Conservation (phyloP, 495 filamentous ascomycete genomes). For the Margaritispora aquatica region DNA sequence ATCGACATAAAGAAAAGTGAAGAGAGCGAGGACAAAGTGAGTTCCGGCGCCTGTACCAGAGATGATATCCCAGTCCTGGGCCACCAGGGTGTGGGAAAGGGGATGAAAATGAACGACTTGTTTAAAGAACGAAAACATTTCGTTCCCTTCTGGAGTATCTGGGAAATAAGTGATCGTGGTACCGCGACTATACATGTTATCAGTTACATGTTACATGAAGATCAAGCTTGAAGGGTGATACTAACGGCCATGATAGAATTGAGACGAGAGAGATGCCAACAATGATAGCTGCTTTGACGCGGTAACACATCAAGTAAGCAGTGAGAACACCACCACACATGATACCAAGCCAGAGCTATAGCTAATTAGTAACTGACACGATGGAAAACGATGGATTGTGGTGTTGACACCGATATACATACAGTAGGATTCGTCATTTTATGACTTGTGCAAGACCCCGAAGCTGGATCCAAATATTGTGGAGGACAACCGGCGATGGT, state of each 20-base stretch:
- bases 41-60: constrained; percentile 44
- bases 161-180: constrained; percentile 78
- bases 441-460: constrained; percentile 31
- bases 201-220: neutral
- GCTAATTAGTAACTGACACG: neutral
- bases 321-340: constrained; percentile 71
- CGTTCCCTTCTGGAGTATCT: constrained; percentile 54
- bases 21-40: constrained; percentile 66
- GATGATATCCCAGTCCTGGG: constrained; percentile 64
- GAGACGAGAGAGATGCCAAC: constrained; percentile 76
- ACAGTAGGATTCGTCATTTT: constrained; percentile 66
- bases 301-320: constrained; percentile 70
- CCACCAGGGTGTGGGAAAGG: constrained; percentile 57
- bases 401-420: constrained; percentile 13
- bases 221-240: too few species aligned
- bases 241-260: constrained; percentile 71
- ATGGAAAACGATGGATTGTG: neutral
- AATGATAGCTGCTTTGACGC: constrained; percentile 72
- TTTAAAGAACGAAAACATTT: constrained; percentile 70
- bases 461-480: constrained; percentile 31
- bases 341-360: constrained; percentile 68
- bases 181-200: constrained; percentile 38
- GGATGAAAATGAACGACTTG: constrained; percentile 73
- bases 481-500: constrained; percentile 60
- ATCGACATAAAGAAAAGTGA: constrained; percentile 85